Evolutionary conservation across 371 early-diverging fungal species (phyloP).

Genomic region (Rhizopus arrhizus): DNA sequence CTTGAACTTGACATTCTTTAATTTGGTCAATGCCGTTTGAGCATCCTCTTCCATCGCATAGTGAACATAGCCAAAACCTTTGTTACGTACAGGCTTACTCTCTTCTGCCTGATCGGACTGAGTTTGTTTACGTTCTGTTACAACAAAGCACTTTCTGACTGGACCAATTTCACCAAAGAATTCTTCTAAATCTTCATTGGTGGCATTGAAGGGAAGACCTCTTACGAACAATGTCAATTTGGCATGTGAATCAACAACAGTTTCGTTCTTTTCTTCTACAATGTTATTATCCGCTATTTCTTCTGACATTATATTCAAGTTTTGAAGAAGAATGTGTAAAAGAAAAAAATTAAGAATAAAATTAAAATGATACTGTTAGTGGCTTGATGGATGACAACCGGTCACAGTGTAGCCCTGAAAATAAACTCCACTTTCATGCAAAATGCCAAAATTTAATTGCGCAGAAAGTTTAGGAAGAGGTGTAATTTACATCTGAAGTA

Average conservation of each 20-base stretch:
- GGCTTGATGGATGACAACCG: slow-evolving; percentile 4
- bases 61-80: slow-evolving; percentile 90
- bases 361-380: not conserved
- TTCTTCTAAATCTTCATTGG: slow-evolving; percentile 77
- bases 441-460: not conserved
- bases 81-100: slow-evolving; percentile 54
- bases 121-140: slow-evolving; percentile 48
- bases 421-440: not conserved
- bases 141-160: slow-evolving; percentile 87
- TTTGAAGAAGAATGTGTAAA: not conserved
- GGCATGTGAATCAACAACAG: slow-evolving; percentile 26
- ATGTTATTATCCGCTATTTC: slow-evolving; percentile 10
- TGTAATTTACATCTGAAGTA: too few relatives aligned
- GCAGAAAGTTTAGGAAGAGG: not conserved
- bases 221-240: slow-evolving; percentile 86
- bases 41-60: slow-evolving; percentile 91
- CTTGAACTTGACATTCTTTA: slow-evolving; percentile 70
- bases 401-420: not conserved
- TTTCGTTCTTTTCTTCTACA: slow-evolving; percentile 13
- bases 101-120: slow-evolving; percentile 18
- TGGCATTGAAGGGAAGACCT: slow-evolving; percentile 79
- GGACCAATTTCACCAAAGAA: slow-evolving; percentile 93
- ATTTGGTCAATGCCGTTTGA: slow-evolving; percentile 69
- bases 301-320: slow-evolving; percentile 20
- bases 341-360: slow-evolving; percentile 1